phyloP scores from a whole-genome alignment of 169 alveolate species.

The Amoebophrya sp. region DNA sequence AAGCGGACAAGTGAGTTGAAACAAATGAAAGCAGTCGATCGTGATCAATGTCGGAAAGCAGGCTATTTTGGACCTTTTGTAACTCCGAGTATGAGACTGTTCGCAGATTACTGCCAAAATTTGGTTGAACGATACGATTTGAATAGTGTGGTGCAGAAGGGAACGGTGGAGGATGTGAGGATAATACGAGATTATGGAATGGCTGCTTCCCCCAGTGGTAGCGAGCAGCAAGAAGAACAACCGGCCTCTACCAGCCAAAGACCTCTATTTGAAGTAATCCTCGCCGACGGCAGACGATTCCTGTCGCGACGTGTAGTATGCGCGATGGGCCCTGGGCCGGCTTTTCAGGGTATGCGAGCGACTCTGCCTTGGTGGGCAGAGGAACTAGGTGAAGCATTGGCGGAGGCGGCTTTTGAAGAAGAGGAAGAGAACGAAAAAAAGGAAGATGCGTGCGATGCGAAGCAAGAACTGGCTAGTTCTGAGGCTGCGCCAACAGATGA shows the following conservation, averaged over 20 bases:
- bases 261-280: neutral
- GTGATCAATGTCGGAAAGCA: neutral
- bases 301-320: neutral
- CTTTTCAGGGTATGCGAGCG: constrained; percentile 18
- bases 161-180: neutral
- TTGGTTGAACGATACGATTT: neutral
- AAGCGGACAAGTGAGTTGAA: neutral
- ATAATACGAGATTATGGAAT: neutral
- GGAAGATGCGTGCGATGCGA: too few relatives aligned
- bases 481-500: too few relatives aligned
- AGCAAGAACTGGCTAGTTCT: too few relatives aligned
- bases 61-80: neutral
- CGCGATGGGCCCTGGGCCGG: constrained; percentile 13
- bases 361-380: constrained; percentile 16
- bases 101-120: neutral
- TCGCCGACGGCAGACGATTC: neutral
- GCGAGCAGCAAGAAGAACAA: neutral
- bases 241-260: too few relatives aligned
- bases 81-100: neutral
- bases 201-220: neutral
- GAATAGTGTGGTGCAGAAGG: neutral
- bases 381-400: neutral
- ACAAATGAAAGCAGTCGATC: neutral
- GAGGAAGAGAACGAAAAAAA: neutral
- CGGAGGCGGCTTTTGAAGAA: neutral